These are phyloP conservation scores for Cutaneotrichosporon mucoides DNA, from an alignment of 1,284 basidiomycete species.

Conservation along the genomic window DNA sequence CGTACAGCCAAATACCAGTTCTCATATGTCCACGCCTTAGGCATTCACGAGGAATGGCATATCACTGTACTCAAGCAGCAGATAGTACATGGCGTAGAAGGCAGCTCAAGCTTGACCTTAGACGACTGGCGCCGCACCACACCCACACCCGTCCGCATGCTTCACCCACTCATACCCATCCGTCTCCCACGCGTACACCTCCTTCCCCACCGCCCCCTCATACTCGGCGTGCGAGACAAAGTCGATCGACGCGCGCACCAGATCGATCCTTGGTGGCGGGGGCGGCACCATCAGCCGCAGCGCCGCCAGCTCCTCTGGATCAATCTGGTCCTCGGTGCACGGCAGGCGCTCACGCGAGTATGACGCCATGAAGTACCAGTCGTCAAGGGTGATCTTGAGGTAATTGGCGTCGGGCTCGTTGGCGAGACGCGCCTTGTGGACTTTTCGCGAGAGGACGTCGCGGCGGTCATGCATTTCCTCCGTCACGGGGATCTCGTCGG, in stretches of 20 bases:
- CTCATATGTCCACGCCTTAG: no score
- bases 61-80: no score
- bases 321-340: background rate
- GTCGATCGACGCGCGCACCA: background rate
- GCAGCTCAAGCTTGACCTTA: no score
- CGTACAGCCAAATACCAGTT: no score
- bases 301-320: background rate
- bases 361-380: background rate
- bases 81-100: no score
- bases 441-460: background rate
- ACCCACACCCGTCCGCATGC: background rate
- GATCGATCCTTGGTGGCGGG: no score
- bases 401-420: background rate
- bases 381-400: background rate
- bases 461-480: background rate
- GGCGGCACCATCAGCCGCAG: background rate
- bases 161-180: background rate
- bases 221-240: background rate
- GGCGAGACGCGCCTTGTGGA: background rate
- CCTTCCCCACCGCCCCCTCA: background rate
- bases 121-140: background rate
- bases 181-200: background rate
- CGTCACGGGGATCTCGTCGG: background rate
- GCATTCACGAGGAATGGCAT: no score
- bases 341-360: background rate